Evolutionary conservation across 2,329 filamentous ascomycete genomes (phyloP).

Genomic region (Colletotrichum falcatum): DNA sequence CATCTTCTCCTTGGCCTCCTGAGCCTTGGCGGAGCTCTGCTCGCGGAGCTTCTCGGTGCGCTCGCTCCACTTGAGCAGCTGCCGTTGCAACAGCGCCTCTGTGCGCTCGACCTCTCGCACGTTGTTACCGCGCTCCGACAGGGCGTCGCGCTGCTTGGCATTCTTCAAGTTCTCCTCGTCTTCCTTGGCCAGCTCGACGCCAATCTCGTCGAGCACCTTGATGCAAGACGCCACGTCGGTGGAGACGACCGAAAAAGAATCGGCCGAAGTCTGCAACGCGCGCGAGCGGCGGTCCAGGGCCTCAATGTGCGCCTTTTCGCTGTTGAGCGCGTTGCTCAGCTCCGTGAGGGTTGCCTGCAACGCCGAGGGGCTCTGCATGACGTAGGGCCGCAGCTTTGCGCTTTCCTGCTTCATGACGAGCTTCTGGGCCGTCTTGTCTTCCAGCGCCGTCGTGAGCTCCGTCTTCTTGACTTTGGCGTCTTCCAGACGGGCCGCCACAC

Average conservation of each 20-base stretch:
- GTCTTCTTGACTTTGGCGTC: constrained; percentile 84
- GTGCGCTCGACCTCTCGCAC: constrained; percentile 92
- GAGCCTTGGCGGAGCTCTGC: constrained; percentile 83
- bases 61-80: constrained; percentile 87
- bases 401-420: constrained; percentile 84
- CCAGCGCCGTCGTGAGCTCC: constrained; percentile 77
- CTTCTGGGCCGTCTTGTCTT: constrained; percentile 78
- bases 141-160: constrained; percentile 83
- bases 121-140: constrained; percentile 89
- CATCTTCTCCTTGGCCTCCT: constrained; percentile 87
- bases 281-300: constrained; percentile 87
- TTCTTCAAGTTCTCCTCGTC: constrained; percentile 89
- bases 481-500: constrained; percentile 84
- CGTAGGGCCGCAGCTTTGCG: constrained; percentile 90
- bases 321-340: constrained; percentile 80
- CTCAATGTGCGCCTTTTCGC: constrained; percentile 88
- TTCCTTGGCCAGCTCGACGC: constrained; percentile 86
- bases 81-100: constrained; percentile 84
- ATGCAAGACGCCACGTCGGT: constrained; percentile 90
- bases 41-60: constrained; percentile 86
- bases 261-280: constrained; percentile 89
- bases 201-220: constrained; percentile 89
- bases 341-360: constrained; percentile 87
- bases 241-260: constrained; percentile 87
- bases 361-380: constrained; percentile 85